Percentiles rank a stretch among this genome's conserved stretches.
Conservation (phyloP, 371 early-diverging fungal species). For the Scutellospora calospora region DNA sequence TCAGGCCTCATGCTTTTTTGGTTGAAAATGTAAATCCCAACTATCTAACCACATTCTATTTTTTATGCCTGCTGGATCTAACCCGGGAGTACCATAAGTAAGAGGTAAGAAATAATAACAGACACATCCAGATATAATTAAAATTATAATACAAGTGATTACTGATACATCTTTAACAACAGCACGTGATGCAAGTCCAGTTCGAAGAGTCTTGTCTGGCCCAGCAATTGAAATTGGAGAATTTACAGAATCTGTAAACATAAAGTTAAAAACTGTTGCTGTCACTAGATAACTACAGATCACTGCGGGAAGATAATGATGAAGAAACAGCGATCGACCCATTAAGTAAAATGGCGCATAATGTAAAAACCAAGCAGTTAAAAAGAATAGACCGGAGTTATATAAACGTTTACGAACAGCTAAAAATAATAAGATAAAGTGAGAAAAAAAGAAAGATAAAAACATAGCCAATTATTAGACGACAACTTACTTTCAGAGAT, state of each 20-base stretch:
- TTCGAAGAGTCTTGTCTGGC: constrained; percentile 45
- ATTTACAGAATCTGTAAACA: constrained; percentile 68
- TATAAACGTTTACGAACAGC: constrained; percentile 68
- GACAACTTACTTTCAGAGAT: constrained; percentile 53
- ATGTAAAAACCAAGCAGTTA: constrained; percentile 89
- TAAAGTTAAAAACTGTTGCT: constrained; percentile 73
- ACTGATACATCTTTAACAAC: not conserved
- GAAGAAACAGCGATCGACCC: constrained; percentile 96
- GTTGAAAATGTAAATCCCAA: constrained; percentile 44
- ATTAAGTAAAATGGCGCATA: constrained; percentile 96
- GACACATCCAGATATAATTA: not conserved
- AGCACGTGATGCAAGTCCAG: not conserved
- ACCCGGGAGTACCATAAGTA: constrained; percentile 45
- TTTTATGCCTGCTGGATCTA: not conserved
- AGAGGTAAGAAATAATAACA: constrained; percentile 46
- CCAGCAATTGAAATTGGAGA: constrained; percentile 59
- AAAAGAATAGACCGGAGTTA: constrained; percentile 81
- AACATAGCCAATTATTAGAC: not conserved
- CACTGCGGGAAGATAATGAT: constrained; percentile 96
- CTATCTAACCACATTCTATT: constrained; percentile 30
- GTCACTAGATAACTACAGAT: constrained; percentile 81
- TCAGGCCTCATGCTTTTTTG: not conserved
- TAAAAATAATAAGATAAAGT: constrained; percentile 15
- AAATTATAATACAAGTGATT: not conserved
- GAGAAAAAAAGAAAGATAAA: not conserved